A percentile compares a stretch with the other conserved stretches of the same genome.
Conservation (phyloP, 2,329 filamentous ascomycete species). For the Trichoderma aggressivum region DNA sequence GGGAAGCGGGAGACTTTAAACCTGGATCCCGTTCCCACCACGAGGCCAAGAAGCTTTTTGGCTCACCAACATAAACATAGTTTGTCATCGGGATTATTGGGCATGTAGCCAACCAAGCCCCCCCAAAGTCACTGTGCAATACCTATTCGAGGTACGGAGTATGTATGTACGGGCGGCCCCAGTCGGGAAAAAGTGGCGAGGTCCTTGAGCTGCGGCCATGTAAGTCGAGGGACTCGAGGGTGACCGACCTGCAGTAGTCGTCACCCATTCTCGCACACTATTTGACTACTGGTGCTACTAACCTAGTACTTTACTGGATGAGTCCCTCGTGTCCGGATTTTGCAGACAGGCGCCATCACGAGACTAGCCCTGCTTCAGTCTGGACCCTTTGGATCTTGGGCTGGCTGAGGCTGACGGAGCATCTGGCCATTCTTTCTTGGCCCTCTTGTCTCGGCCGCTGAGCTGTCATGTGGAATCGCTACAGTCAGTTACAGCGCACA, state of each 20-base stretch:
- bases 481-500: background rate
- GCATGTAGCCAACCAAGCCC: background rate
- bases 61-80: background rate
- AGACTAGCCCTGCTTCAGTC: background rate
- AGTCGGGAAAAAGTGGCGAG: conserved; percentile 7
- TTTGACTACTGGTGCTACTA: background rate
- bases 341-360: background rate
- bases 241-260: background rate
- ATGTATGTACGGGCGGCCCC: background rate
- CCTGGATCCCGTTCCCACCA: background rate
- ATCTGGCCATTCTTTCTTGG: background rate
- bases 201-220: background rate
- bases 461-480: background rate
- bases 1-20: background rate
- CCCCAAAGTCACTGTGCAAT: background rate
- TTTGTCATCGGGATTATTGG: background rate
- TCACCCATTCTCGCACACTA: background rate
- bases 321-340: background rate
- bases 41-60: background rate
- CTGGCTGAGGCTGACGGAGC: background rate
- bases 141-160: background rate
- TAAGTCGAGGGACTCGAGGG: background rate
- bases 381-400: background rate
- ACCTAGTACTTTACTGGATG: no score
- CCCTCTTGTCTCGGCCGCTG: background rate